phyloP scores from a whole-genome alignment of 306 rosid species.

The Sophora flavescens region DNA sequence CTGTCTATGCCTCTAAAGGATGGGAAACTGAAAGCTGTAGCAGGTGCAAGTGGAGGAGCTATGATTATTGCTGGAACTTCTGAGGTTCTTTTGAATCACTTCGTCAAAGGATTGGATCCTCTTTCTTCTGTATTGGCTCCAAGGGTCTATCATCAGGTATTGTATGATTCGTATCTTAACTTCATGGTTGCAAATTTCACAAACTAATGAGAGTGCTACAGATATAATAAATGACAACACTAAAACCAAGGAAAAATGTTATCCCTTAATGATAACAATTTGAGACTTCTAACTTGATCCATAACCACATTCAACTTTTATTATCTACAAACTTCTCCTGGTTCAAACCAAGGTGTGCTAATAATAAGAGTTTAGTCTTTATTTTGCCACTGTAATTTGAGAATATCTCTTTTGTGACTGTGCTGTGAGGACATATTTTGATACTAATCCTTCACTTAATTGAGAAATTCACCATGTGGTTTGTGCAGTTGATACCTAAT shows the following conservation, averaged over 20 bases:
- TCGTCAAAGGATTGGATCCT: conserved; percentile 78
- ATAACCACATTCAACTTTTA: background rate
- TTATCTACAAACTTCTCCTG: background rate
- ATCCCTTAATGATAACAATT: background rate
- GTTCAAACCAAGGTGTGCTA: background rate
- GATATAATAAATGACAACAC: background rate
- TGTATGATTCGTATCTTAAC: conserved; percentile 39
- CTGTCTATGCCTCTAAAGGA: conserved; percentile 52
- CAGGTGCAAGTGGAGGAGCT: conserved; percentile 87
- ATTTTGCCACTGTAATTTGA: background rate
- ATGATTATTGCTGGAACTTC: conserved; percentile 71
- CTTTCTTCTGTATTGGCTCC: conserved; percentile 77
- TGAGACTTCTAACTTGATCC: background rate
- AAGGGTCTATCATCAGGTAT: conserved; percentile 83
- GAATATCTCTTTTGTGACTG: background rate
- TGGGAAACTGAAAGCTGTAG: conserved; percentile 69
- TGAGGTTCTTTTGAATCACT: conserved; percentile 82
- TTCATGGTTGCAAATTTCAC: background rate
- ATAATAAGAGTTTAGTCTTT: conserved; percentile 1
- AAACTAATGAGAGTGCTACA: background rate
- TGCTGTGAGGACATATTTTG: background rate
- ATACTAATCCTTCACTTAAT: background rate
- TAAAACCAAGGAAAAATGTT: background rate
- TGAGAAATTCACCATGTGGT: conserved; percentile 25
- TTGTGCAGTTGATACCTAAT: conserved; percentile 75